These are phyloP conservation scores for Citrus trifoliata DNA, from an alignment of 345 rosid species.

Conservation along the genomic window DNA sequence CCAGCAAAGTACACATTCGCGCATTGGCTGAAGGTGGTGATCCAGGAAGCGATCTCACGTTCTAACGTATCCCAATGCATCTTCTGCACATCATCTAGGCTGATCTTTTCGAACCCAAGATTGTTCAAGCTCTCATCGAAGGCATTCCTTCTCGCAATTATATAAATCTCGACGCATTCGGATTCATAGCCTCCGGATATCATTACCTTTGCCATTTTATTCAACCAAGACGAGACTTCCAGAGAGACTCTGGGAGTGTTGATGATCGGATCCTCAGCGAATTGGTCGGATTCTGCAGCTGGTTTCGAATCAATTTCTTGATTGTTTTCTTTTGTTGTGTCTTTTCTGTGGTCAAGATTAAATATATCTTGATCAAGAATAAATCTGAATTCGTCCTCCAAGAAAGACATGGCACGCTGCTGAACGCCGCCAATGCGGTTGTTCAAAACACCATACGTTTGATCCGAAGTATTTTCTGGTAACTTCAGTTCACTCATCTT, in stretches of 20 bases:
- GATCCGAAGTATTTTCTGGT: constrained; percentile 34
- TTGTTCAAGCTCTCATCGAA: constrained; percentile 49
- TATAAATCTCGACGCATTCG: constrained; percentile 69
- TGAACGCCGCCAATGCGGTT: constrained; percentile 59
- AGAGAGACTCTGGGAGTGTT: constrained; percentile 39
- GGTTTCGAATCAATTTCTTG: background rate
- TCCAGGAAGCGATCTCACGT: constrained; percentile 73
- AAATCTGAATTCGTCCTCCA: constrained; percentile 71
- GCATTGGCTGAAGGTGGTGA: constrained; percentile 55
- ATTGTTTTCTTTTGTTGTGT: constrained; percentile 12
- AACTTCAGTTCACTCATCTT: constrained; percentile 27
- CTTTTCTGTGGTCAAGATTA: constrained; percentile 22
- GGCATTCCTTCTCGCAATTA: constrained; percentile 48
- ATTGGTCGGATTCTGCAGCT: constrained; percentile 21
- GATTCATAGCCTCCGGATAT: constrained; percentile 59
- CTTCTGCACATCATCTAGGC: constrained; percentile 80
- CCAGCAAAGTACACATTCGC: constrained; percentile 46
- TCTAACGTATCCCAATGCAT: constrained; percentile 77
- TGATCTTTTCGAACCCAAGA: constrained; percentile 64
- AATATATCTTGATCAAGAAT: constrained; percentile 25
- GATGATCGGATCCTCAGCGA: background rate
- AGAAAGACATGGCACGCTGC: constrained; percentile 68
- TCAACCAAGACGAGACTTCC: constrained; percentile 41
- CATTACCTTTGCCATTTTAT: constrained; percentile 57
- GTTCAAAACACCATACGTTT: constrained; percentile 27